Evolutionary conservation across 257 asterid species (phyloP), one percentile per base, ranked within the genome.

Genomic region (Capsicum baccatum): DNA sequence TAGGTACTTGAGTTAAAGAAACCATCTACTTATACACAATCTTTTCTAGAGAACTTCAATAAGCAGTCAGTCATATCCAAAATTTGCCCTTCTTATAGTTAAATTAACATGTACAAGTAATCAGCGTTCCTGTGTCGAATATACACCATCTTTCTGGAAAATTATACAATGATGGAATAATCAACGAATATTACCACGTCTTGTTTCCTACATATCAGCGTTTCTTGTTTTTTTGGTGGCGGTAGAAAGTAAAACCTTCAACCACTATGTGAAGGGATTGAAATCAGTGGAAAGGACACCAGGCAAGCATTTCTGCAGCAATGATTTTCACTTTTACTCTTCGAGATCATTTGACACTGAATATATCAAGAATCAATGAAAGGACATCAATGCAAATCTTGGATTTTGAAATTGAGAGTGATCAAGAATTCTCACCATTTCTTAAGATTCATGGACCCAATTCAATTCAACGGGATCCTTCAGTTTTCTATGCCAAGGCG

Each of bases 241-340:
- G 0, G 54, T 44, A 44, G 79, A 44, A 71, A 14, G 44, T 5
- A 16, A 70, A 42, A 9, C 2, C 35, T 9, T 17, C 56, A 4
- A 42, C 35, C 6, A 42, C 79, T 42, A 70, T 2, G 79, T 52
- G 56, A 70, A 70, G 79, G 79, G 55, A 70, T 70, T 70, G 55
- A 17, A 17, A 70, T 2, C 16, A 70, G 56, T 9, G 55, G 42
- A 70, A 56, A 17, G 5, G 1, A 26, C 58, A 11, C 19, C 80
- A 48, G 62, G 81, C 81, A 76, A 54, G 47, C 62, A 4, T 52
- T 76, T 52, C 14, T 52, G 81, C 81, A 52, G 63, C 63, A 13
- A 21, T 13, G 19, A 26, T 74, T 48, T 62, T 3, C n/a, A 52
- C 21, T 17, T 52, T 21, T 76, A 54, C 47, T 76, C 81, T 6